Conservation (phyloP, 139 green algal species). For the Desmodesmus armatus region DNA sequence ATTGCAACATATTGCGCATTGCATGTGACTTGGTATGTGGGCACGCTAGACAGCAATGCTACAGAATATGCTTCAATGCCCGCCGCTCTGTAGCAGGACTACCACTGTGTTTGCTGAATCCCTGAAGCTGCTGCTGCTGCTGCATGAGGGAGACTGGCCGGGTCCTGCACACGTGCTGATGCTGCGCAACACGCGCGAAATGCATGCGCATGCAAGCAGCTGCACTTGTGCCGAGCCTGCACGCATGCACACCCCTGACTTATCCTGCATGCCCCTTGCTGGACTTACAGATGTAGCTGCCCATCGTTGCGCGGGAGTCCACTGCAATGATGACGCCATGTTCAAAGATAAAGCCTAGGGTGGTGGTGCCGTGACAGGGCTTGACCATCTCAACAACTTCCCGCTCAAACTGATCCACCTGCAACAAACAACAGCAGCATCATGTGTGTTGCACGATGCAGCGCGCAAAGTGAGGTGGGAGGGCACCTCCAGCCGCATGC, state of each 20-base stretch:
- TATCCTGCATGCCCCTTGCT: background rate
- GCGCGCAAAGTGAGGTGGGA: background rate
- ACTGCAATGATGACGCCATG: constrained; percentile 97
- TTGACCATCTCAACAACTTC: constrained; percentile 97
- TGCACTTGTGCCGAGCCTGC: too few species aligned
- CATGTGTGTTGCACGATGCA: background rate
- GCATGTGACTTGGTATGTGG: too few species aligned
- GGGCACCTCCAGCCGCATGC: background rate
- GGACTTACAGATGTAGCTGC: constrained; percentile 96
- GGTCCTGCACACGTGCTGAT: background rate
- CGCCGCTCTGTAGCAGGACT: background rate
- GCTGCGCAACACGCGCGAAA: background rate
- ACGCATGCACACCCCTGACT: too few species aligned
- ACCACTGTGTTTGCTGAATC: too few species aligned
- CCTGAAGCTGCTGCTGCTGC: background rate
- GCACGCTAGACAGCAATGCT: too few species aligned
- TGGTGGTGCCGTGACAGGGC: constrained; percentile 98
- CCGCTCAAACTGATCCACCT: constrained; percentile 95
- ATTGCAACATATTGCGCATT: too few species aligned
- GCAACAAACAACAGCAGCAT: background rate
- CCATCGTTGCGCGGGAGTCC: constrained; percentile 96
- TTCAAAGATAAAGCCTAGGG: constrained; percentile 98
- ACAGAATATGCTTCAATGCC: too few species aligned
- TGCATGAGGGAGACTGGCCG: background rate
- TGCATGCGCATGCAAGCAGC: constrained; percentile 1